These are phyloP conservation scores for Phaffia rhodozyma DNA, from an alignment of 1,284 basidiomycete species.

Conservation along the genomic window DNA sequence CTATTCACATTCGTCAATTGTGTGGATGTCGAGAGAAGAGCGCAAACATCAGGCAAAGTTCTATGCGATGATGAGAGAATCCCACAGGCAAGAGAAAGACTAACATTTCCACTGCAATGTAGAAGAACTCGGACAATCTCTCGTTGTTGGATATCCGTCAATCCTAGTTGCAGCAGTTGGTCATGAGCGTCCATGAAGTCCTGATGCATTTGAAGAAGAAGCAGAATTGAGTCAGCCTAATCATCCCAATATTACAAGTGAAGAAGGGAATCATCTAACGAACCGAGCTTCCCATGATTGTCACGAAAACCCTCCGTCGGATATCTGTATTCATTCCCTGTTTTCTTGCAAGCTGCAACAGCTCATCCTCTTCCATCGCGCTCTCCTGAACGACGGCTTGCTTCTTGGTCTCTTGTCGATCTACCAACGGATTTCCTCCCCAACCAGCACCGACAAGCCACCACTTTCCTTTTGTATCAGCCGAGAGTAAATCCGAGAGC, in stretches of 20 bases:
- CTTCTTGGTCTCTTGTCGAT: conserved; percentile 34
- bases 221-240: not conserved
- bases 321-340: conserved; percentile 99
- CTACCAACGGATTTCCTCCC: conserved; percentile 77
- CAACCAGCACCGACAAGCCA: conserved; percentile 97
- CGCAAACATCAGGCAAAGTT: not conserved
- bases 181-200: conserved; percentile 92
- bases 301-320: conserved; percentile 76
- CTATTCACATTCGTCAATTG: conserved; percentile 35
- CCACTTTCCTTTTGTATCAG: conserved; percentile 88
- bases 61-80: not conserved
- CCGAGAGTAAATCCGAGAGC: conserved; percentile 70
- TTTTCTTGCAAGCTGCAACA: conserved; percentile 68
- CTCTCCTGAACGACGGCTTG: conserved; percentile 19
- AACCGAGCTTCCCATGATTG: conserved; percentile 87
- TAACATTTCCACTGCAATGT: conserved; percentile 83
- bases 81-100: conserved; percentile 23
- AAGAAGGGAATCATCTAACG: conserved; percentile 25
- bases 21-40: conserved; percentile 2
- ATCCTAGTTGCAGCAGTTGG: conserved; percentile 62
- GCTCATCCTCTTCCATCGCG: conserved; percentile 39
- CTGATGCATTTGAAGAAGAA: conserved; percentile 35
- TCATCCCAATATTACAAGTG: conserved; percentile 8
- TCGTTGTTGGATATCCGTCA: conserved; percentile 82
- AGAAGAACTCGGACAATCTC: conserved; percentile 85